Evolutionary conservation across 495 filamentous ascomycete genomes (phyloP).

Genomic region (Staphylotrichum longicolle): DNA sequence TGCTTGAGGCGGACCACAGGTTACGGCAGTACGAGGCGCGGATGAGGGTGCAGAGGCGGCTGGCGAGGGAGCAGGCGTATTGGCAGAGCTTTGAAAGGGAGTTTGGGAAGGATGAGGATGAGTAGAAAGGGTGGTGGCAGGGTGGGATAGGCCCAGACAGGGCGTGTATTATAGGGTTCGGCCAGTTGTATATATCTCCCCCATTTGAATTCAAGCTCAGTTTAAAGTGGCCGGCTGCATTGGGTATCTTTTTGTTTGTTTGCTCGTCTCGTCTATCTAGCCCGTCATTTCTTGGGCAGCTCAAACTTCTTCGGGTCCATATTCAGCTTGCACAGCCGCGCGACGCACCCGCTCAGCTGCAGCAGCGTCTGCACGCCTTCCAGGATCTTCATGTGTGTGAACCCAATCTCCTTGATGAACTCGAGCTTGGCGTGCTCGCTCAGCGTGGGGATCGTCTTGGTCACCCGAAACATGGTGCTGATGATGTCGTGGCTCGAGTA

Average conservation of each 20-base stretch:
- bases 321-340: conserved; percentile 86
- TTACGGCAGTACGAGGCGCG: conserved; percentile 65
- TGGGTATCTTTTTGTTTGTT: conserved; percentile 12
- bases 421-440: conserved; percentile 93
- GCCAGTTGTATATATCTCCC: background rate
- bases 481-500: conserved; percentile 98
- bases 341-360: conserved; percentile 88
- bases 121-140: conserved; percentile 14
- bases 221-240: conserved; percentile 2
- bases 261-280: background rate
- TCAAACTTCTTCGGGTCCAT: conserved; percentile 90
- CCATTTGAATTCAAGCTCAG: background rate
- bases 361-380: conserved; percentile 94
- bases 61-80: conserved; percentile 59
- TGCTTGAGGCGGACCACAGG: conserved; percentile 77
- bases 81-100: conserved; percentile 54
- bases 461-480: conserved; percentile 97
- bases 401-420: conserved; percentile 97
- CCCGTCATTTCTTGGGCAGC: conserved; percentile 40
- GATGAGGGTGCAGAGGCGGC: conserved; percentile 61
- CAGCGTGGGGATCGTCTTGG: conserved; percentile 85
- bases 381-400: conserved; percentile 97
- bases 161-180: background rate
- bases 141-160: background rate
- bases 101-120: conserved; percentile 40